Conservation (phyloP, 768 basidiomycete species). For the Hydnum rufescens region DNA sequence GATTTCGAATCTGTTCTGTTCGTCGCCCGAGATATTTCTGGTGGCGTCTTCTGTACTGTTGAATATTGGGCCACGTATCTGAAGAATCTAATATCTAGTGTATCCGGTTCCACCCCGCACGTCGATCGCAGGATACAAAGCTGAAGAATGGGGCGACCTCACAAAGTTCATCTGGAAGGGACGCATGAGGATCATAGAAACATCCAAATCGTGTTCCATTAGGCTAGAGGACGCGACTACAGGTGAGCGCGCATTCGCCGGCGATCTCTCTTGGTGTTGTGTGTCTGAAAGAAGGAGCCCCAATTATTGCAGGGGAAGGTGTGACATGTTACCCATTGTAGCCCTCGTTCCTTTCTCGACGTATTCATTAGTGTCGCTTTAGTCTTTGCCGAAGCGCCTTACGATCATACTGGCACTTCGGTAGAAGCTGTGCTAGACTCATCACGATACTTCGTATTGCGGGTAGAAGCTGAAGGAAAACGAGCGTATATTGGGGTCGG, state of each 20-base stretch:
- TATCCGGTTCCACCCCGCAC: conserved; percentile 82
- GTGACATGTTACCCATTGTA: conserved; percentile 15
- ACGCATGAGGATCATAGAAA: conserved; percentile 67
- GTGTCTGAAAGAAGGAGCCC: not conserved
- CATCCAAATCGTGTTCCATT: conserved; percentile 41
- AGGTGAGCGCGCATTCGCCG: conserved; percentile 48
- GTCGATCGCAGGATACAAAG: conserved; percentile 75
- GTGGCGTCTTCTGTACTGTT: conserved; percentile 28
- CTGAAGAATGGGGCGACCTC: conserved; percentile 83
- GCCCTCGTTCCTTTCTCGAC: not conserved
- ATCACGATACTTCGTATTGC: conserved; percentile 83
- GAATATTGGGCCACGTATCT: conserved; percentile 9
- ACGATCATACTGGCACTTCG: conserved; percentile 54
- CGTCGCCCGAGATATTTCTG: conserved; percentile 79
- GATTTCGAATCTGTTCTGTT: conserved; percentile 81
- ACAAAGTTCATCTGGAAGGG: conserved; percentile 79
- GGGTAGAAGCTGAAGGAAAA: conserved; percentile 71
- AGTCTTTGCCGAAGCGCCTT: conserved; percentile 80
- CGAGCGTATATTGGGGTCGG: conserved; percentile 92
- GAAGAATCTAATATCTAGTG: conserved; percentile 28
- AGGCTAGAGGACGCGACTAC: conserved; percentile 64
- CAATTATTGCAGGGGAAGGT: conserved; percentile 39
- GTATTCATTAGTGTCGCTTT: conserved; percentile 11
- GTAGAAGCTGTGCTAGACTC: conserved; percentile 96
- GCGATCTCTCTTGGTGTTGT: not conserved